Evolutionary conservation across 352 stramenopile genomes (phyloP).

Genomic region (Globisporangium sylvaticum): DNA sequence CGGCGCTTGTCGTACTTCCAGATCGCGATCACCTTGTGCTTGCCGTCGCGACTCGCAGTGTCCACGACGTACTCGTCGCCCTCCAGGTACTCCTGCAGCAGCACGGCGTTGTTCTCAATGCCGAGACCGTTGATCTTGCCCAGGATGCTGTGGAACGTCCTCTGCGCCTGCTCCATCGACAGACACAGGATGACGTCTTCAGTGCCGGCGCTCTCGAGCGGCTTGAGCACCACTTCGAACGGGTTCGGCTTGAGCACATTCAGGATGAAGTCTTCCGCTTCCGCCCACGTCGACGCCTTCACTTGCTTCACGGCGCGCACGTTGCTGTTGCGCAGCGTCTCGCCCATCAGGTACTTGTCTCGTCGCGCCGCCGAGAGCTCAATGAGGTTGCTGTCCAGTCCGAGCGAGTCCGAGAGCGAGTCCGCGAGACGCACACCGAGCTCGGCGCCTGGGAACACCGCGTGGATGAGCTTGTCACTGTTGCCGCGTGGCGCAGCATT

Average conservation of each 20-base stretch:
- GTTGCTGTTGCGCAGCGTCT: conserved; percentile 71
- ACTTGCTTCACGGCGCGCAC: conserved; percentile 91
- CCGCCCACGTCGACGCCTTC: conserved; percentile 67
- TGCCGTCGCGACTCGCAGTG: conserved; percentile 89
- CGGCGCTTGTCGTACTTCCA: conserved; percentile 98
- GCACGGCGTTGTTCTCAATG: conserved; percentile 78
- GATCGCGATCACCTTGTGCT: conserved; percentile 94
- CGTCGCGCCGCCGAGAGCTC: conserved; percentile 58
- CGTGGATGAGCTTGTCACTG: conserved; percentile 50
- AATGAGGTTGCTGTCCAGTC: conserved; percentile 82
- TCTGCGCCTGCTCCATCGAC: conserved; percentile 64
- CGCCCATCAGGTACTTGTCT: conserved; percentile 88
- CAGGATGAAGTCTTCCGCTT: conserved; percentile 71
- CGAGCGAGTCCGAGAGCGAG: conserved; percentile 81
- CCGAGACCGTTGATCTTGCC: conserved; percentile 86
- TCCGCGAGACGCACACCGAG: conserved; percentile 92
- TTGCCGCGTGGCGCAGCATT: conserved; percentile 12
- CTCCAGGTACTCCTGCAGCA: conserved; percentile 93
- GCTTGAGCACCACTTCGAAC: conserved; percentile 92
- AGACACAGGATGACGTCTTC: conserved; percentile 82
- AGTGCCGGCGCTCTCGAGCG: conserved; percentile 66
- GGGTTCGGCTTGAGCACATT: conserved; percentile 56
- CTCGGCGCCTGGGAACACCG: conserved; percentile 90
- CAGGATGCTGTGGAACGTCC: conserved; percentile 82
- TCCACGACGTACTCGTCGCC: conserved; percentile 97